phyloP scores from a whole-genome alignment of 2,329 filamentous ascomycete species.

The Aspergillus brunneoviolaceus region DNA sequence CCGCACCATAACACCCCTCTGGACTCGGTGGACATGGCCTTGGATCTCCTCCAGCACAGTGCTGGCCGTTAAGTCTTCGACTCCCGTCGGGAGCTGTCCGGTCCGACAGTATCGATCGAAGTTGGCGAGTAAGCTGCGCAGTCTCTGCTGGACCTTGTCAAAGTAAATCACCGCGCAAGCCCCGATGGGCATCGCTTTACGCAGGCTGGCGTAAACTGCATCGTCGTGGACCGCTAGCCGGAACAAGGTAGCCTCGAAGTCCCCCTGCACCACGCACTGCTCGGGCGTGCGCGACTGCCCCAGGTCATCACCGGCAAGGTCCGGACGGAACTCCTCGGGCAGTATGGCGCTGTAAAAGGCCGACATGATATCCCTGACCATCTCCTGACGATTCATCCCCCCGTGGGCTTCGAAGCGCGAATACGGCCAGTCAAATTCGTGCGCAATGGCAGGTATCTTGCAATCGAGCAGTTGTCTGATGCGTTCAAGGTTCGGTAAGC shows the following conservation, averaged over 20 bases:
- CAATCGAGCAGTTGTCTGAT: slow-evolving; percentile 35
- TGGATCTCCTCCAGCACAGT: slow-evolving; percentile 35
- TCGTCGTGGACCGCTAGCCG: slow-evolving; percentile 47
- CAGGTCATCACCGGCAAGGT: slow-evolving; percentile 37
- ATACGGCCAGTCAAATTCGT: slow-evolving; percentile 37
- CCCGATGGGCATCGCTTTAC: slow-evolving; percentile 43
- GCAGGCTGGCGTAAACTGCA: slow-evolving; percentile 42
- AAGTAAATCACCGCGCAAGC: slow-evolving; percentile 46
- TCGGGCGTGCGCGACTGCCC: slow-evolving; percentile 36
- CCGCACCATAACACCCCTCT: slow-evolving; percentile 33
- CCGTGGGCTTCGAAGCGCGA: slow-evolving; percentile 26
- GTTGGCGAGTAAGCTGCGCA: slow-evolving; percentile 34
- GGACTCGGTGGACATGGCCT: slow-evolving; percentile 31
- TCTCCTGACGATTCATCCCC: slow-evolving; percentile 39
- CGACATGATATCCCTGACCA: slow-evolving; percentile 47
- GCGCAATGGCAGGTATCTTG: slow-evolving; percentile 34
- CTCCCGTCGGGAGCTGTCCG: slow-evolving; percentile 25
- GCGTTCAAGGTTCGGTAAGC: slow-evolving; percentile 28
- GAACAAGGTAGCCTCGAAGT: slow-evolving; percentile 48
- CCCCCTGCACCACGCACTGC: slow-evolving; percentile 46
- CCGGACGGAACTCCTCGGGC: slow-evolving; percentile 43
- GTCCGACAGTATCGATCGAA: slow-evolving; percentile 43
- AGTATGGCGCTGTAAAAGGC: slow-evolving; percentile 42
- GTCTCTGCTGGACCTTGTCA: slow-evolving; percentile 42
- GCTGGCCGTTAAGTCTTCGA: slow-evolving; percentile 27